These are phyloP conservation scores for Thalia dealbata DNA, from an alignment of 176 grass and related monocot genomes.

Conservation along the genomic window DNA sequence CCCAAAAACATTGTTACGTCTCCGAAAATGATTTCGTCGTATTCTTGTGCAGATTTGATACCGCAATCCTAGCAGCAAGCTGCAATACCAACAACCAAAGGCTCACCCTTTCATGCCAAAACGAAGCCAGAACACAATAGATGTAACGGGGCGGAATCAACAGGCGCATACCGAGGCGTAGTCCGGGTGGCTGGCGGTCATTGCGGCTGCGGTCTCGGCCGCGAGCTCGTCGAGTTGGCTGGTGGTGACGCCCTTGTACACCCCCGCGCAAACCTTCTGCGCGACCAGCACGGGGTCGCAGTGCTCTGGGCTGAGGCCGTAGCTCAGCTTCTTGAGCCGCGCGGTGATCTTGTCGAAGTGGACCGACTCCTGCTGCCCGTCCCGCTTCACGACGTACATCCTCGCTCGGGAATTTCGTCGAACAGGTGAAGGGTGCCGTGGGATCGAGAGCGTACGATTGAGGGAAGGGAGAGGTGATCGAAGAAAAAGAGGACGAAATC, in stretches of 20 bases:
- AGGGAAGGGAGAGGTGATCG: background rate
- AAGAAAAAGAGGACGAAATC: background rate
- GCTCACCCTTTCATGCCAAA: background rate
- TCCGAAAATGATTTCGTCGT: constrained; percentile 90
- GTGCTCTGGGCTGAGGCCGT: constrained; percentile 92
- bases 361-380: constrained; percentile 75
- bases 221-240: constrained; percentile 95
- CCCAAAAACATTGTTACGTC: constrained; percentile 34
- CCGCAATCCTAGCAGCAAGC: constrained; percentile 90
- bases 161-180: constrained; percentile 58
- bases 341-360: constrained; percentile 99
- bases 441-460: background rate
- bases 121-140: background rate
- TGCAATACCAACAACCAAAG: constrained; percentile 2
- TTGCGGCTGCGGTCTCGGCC: constrained; percentile 77
- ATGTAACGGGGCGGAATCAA: background rate
- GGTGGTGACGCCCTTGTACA: constrained; percentile 93
- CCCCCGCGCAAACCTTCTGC: constrained; percentile 85
- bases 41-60: constrained; percentile 95
- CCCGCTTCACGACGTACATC: constrained; percentile 97
- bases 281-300: constrained; percentile 86
- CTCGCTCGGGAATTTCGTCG: constrained; percentile 35
- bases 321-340: constrained; percentile 82
- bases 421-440: constrained; percentile 23
- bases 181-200: constrained; percentile 82